phyloP scores from a whole-genome alignment of 805 yeast genomes.

The Brettanomyces anomalus region DNA sequence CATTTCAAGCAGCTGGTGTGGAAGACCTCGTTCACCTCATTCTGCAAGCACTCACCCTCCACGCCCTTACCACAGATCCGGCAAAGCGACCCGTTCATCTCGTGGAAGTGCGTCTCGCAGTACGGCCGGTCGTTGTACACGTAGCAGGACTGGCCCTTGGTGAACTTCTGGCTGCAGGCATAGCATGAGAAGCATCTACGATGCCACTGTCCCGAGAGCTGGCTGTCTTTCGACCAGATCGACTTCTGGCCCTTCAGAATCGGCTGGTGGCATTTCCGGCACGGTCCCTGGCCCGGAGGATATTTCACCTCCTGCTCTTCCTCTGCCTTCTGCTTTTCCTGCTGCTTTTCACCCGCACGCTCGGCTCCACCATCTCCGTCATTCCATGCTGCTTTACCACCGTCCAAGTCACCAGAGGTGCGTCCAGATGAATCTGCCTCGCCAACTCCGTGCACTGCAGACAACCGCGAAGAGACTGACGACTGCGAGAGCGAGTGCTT shows the following conservation, averaged over 20 bases:
- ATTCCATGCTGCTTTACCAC: too few species aligned
- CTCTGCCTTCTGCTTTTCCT: neutral
- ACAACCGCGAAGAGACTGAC: neutral
- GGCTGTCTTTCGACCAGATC: slow-evolving; percentile 79
- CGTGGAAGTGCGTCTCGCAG: slow-evolving; percentile 73
- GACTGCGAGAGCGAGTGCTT: neutral
- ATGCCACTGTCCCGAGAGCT: slow-evolving; percentile 91
- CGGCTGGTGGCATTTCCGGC: slow-evolving; percentile 59
- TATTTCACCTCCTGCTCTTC: slow-evolving; percentile 7
- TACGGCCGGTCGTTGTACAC: slow-evolving; percentile 73
- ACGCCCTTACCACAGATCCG: slow-evolving; percentile 62
- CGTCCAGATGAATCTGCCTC: too few species aligned
- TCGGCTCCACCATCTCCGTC: neutral
- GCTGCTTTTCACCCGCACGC: neutral
- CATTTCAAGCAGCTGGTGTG: slow-evolving; percentile 72
- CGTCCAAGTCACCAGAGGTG: too few species aligned
- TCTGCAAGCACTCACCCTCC: slow-evolving; percentile 86
- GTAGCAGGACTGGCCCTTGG: slow-evolving; percentile 59
- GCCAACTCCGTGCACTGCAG: neutral
- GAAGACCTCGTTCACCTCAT: slow-evolving; percentile 60
- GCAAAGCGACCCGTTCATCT: slow-evolving; percentile 68
- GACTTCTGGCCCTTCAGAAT: slow-evolving; percentile 47
- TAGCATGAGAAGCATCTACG: slow-evolving; percentile 73
- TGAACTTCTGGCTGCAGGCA: slow-evolving; percentile 48
- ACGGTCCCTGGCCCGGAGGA: slow-evolving; percentile 68